phyloP scores from a whole-genome alignment of 2,329 filamentous ascomycete species.

The Ascochyta fabae region DNA sequence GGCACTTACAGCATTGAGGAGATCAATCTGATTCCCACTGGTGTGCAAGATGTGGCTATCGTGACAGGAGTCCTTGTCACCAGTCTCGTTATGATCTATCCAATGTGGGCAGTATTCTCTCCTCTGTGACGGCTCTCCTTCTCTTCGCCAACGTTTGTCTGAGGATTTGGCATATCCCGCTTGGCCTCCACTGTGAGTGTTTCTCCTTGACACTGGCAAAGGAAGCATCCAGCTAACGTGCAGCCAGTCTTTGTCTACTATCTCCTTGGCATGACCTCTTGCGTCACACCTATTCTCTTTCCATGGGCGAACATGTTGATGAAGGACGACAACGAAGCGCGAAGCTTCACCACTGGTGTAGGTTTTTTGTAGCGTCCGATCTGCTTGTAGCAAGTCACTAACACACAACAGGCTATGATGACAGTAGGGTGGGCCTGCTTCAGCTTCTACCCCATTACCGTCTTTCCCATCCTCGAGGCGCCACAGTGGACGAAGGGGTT shows the following conservation, averaged over 20 bases:
- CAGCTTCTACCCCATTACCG: constrained; percentile 38
- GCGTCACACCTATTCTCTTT: constrained; percentile 35
- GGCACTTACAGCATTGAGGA: constrained; percentile 52
- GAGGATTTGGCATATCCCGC: constrained; percentile 56
- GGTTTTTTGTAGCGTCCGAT: neutral
- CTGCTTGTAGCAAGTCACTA: neutral
- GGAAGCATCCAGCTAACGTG: constrained; percentile 3
- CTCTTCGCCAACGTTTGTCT: constrained; percentile 55
- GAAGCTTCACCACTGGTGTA: constrained; percentile 39
- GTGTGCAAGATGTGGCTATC: constrained; percentile 55
- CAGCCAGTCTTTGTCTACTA: constrained; percentile 31
- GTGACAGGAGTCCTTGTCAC: constrained; percentile 56
- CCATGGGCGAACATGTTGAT: constrained; percentile 37
- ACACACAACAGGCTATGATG: constrained; percentile 39
- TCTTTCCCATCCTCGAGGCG: constrained; percentile 39
- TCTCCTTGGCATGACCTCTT: constrained; percentile 32
- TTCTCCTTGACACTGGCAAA: neutral
- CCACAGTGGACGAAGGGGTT: constrained; percentile 40
- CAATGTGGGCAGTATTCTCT: constrained; percentile 56
- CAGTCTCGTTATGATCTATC: constrained; percentile 57
- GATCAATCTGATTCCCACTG: constrained; percentile 58
- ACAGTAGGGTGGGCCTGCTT: constrained; percentile 41
- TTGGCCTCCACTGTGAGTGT: constrained; percentile 40
- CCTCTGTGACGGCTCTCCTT: constrained; percentile 43
- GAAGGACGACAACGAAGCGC: constrained; percentile 52